phyloP scores from a whole-genome alignment of 495 filamentous ascomycete genomes.

The Thozetella sp. region DNA sequence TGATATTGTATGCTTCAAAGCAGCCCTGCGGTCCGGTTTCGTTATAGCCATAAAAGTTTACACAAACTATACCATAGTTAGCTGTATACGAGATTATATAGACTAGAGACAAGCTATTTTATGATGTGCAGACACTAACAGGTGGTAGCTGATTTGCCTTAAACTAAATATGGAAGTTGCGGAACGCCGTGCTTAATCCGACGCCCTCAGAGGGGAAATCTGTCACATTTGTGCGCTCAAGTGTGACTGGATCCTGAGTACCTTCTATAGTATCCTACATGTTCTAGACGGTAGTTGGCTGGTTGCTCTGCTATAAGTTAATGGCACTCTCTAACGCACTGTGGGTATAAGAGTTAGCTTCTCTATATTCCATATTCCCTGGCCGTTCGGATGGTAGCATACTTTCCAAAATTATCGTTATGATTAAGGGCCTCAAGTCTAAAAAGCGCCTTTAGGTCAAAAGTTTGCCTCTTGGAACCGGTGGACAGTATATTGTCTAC shows the following conservation, averaged over 20 bases:
- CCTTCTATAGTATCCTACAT: neutral
- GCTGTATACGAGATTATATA: neutral
- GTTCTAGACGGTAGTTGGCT: neutral
- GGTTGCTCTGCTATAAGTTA: neutral
- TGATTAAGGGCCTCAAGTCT: neutral
- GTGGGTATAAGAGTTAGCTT: neutral
- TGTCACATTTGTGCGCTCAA: neutral
- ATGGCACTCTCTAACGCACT: neutral
- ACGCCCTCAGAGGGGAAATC: neutral
- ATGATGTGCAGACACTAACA: neutral
- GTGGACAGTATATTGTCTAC: slow-evolving; percentile 36
- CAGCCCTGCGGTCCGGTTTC: neutral
- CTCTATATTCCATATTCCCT: neutral
- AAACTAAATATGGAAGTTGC: neutral
- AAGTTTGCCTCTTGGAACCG: neutral
- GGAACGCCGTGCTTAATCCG: neutral
- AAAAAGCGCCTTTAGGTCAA: neutral
- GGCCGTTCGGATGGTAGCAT: neutral
- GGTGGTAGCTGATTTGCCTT: neutral
- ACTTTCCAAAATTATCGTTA: neutral
- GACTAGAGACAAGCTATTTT: neutral
- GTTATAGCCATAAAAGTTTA: neutral
- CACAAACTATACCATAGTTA: neutral
- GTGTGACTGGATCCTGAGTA: neutral
- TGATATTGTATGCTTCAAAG: neutral